phyloP scores from a whole-genome alignment of 768 basidiomycete genomes.

The Leccinum boreale region DNA sequence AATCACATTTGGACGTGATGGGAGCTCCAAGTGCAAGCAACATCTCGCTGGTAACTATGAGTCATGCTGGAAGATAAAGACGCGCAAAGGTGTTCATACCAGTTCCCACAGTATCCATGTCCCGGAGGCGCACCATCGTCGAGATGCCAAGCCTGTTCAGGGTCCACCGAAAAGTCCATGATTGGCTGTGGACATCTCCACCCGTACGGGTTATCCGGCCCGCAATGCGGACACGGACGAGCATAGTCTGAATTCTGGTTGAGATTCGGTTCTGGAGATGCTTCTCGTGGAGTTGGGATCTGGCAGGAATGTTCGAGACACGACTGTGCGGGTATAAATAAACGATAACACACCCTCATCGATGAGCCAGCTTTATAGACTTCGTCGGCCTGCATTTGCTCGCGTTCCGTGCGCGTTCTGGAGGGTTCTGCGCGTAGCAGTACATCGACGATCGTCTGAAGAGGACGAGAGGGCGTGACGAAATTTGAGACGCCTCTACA shows the following conservation, averaged over 20 bases:
- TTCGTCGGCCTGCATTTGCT: constrained; percentile 80
- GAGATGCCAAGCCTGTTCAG: constrained; percentile 71
- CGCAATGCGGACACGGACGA: constrained; percentile 79
- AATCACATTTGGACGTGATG: constrained; percentile 76
- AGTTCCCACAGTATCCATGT: constrained; percentile 79
- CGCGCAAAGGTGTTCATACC: constrained; percentile 41
- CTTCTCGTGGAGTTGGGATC: constrained; percentile 74
- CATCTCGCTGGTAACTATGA: constrained; percentile 53
- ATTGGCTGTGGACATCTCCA: constrained; percentile 84
- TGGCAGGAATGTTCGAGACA: constrained; percentile 24
- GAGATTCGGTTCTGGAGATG: constrained; percentile 73
- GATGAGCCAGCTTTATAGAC: constrained; percentile 61
- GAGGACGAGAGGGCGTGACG: constrained; percentile 67
- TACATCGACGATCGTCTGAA: constrained; percentile 71
- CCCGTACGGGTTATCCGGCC: constrained; percentile 64
- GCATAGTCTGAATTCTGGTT: constrained; percentile 62
- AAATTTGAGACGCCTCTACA: constrained; percentile 69
- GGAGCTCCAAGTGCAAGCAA: constrained; percentile 71
- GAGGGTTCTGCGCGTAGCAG: constrained; percentile 70
- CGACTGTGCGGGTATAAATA: background rate
- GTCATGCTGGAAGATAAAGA: background rate
- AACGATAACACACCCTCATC: constrained; percentile 54
- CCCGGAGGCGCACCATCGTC: constrained; percentile 79
- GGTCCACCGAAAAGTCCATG: constrained; percentile 62
- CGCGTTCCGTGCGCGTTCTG: constrained; percentile 62